Base-by-base conservation (phyloP, 2,329 filamentous ascomycete species). In the Exophiala oligosperma region DNA sequence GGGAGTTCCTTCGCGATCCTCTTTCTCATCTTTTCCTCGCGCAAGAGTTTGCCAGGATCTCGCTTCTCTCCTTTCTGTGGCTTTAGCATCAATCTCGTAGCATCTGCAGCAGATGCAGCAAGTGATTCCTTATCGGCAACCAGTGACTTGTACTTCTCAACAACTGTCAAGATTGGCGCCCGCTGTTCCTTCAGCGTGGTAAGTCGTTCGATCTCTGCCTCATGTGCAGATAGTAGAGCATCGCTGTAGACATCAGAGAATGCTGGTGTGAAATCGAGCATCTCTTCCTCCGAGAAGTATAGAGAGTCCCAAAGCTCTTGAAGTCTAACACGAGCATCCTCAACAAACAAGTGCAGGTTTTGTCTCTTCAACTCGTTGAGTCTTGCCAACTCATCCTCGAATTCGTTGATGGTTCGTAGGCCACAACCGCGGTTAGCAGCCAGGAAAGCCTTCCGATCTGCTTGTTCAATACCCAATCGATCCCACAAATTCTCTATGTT, bases 11-110 rank as follows among this genome's bases (percentile, higher is more conserved):
- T 99, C 26, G 92, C 84, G 62, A 99, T 97, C 57, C 92, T 84
- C 83, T 99, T 99, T 60, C 94, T 87, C 91, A 96, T 96, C 82
- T 97, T 99, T 77, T 99, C 94, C 71, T 99, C 94, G 29, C 94
- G 84, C 52, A 99, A 80, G 14, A 99, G 81, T 76, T 96, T 94
- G 51, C 92, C 93, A 2, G 94, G 94, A 70, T 99, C 94, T 63
- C 95, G 90, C 74, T 88, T 91, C 77, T 97, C 93, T 54, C 93
- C 93, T 77, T 96, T 96, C 66, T 91, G 88, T 2, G 92, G 92
- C 60, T 93, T 91, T 68, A 87, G 85, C 88, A 97, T 92, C 29
- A 99, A 80, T 46, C 94, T 88, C 5, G 93, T 97, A 12, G 94
- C 92, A 73, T 99, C 95, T 71, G 97, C 92, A 68, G 91, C 96